Evolutionary conservation across 2,329 filamentous ascomycete genomes (phyloP), one percentile per base, ranked within the genome.

Genomic region (Pseudogymnoascus sp.): DNA sequence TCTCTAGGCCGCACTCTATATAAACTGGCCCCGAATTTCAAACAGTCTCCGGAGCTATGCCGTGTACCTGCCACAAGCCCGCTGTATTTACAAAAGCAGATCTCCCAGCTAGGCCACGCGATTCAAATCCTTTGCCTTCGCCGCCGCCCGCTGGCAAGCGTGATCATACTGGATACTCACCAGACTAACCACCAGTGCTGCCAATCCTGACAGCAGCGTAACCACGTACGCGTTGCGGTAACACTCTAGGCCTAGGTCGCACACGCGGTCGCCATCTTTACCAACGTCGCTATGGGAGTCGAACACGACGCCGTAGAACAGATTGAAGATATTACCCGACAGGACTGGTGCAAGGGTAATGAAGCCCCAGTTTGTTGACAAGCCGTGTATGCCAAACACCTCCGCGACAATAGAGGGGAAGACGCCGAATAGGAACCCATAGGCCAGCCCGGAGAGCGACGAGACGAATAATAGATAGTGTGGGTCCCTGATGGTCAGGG

Each of bases 281-380:
- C 84, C 82, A 8, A 91, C 78, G 35, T 87, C 76, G 22, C 89
- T 93, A 74, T 97, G 92, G 7, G 78, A 78, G 73, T 99, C 95
- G 69, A 91, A 96, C 0, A 96, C 86, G 14, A 75, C 77, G 59
- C 95, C 95, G 73, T 98, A 99, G 64, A 95, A 86, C 1, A 97
- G 77, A 73, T 98, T 99, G 81, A 96, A 98, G 22, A 96, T 75
- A 70, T 98, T 96, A 60, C 91, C 93, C 7, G 88, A 92, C 28
- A 96, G 76, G 2, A 96, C 91, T 0, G 93, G 93, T 2, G 91
- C 89, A 59, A 97, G 79, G 0, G 91, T 97, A 87, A 99, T 96
- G 70, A 89, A 89, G 12, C 95, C 95, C 93, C 95, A 99, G 72
- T 98, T 99, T 72, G 96, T 91, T 62, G 89, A 92, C 56, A 99